A percentile compares a stretch with the other conserved stretches of the same genome.
Evolutionary conservation across 257 asterid genomes (phyloP).

Genomic region (Schizonepeta tenuifolia): DNA sequence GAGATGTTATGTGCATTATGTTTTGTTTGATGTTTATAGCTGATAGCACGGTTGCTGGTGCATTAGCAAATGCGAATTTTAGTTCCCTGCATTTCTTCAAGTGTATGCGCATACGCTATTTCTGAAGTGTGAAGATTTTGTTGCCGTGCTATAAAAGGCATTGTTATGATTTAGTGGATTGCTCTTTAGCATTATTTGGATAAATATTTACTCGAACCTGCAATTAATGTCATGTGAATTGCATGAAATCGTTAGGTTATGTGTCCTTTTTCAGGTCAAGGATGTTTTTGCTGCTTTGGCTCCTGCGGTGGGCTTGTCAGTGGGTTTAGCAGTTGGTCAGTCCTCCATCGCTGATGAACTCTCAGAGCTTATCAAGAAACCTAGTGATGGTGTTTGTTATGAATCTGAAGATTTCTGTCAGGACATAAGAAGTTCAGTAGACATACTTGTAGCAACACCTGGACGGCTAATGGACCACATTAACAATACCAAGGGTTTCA

Average conservation of each 20-base stretch:
- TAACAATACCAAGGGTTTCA: slow-evolving; percentile 84
- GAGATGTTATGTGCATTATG: not conserved
- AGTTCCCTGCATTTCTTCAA: not conserved
- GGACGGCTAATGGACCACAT: slow-evolving; percentile 97
- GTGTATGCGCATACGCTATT: not conserved
- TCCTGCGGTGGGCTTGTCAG: slow-evolving; percentile 91
- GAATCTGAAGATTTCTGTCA: slow-evolving; percentile 51
- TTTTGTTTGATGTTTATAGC: not conserved
- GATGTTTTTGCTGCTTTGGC: slow-evolving; percentile 80
- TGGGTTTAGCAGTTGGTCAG: slow-evolving; percentile 97
- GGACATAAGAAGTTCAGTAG: slow-evolving; percentile 71
- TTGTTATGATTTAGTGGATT: not conserved
- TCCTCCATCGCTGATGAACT: slow-evolving; percentile 91
- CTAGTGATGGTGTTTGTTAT: slow-evolving; percentile 52
- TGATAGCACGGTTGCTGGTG: not conserved
- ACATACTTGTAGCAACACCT: slow-evolving; percentile 94
- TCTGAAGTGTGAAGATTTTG: not conserved
- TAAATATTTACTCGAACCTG: not conserved
- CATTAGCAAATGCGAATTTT: not conserved
- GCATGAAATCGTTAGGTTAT: slow-evolving; percentile 1
- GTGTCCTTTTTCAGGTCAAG: slow-evolving; percentile 64
- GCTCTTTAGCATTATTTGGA: not conserved
- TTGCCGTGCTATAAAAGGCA: not conserved
- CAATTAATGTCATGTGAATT: not conserved
- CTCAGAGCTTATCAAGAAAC: slow-evolving; percentile 71